A percentile compares a stretch with the other conserved stretches of the same genome.
phyloP scores from a whole-genome alignment of 306 rosid species.

The Pyrus pyrifolia region DNA sequence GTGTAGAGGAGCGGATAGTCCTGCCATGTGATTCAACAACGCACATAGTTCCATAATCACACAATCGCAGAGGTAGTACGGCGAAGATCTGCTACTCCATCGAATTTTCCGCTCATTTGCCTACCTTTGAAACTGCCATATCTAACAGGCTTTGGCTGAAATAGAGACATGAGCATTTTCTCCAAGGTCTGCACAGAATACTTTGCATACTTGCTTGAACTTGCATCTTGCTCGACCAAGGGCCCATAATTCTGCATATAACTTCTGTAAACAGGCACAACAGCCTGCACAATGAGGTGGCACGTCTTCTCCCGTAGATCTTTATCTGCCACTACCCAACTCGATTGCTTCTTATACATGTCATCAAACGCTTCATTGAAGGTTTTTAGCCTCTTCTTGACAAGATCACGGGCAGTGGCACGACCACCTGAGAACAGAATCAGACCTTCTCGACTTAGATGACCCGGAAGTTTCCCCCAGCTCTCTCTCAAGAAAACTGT shows the following conservation, averaged over 20 bases:
- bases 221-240: constrained; percentile 87
- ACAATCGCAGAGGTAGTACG: constrained; percentile 74
- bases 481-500: constrained; percentile 65
- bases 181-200: constrained; percentile 85
- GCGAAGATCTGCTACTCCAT: constrained; percentile 65
- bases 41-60: constrained; percentile 30
- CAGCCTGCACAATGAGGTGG: constrained; percentile 83
- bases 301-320: constrained; percentile 91
- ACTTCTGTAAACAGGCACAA: constrained; percentile 96
- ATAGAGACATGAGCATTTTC: constrained; percentile 74
- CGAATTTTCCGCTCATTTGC: constrained; percentile 61
- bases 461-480: constrained; percentile 95
- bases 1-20: constrained; percentile 4
- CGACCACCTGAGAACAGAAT: constrained; percentile 95
- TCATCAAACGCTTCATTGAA: constrained; percentile 88
- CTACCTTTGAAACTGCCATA: constrained; percentile 69
- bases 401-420: constrained; percentile 98
- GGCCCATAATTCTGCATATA: constrained; percentile 99
- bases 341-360: constrained; percentile 66
- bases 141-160: constrained; percentile 70
- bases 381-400: constrained; percentile 83
- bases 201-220: constrained; percentile 76
- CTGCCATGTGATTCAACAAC: constrained; percentile 10
- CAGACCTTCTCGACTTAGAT: constrained; percentile 90
- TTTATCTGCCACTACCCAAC: constrained; percentile 63